Percentiles rank a stretch among this genome's conserved stretches.
Evolutionary conservation across 2,329 filamentous ascomycete species (phyloP).

Genomic region (Colletotrichum lentis): DNA sequence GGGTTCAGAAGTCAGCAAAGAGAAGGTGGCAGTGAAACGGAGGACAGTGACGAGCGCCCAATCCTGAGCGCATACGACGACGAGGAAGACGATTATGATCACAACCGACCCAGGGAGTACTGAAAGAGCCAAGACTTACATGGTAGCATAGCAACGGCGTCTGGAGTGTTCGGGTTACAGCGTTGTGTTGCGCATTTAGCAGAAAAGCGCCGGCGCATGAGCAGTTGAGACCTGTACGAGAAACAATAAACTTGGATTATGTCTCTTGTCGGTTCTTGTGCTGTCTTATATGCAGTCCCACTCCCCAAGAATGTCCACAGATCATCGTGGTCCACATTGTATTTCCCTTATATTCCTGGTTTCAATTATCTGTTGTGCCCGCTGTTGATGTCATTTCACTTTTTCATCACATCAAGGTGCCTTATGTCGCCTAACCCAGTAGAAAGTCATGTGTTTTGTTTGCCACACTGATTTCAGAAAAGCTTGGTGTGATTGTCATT

Average conservation of each 20-base stretch:
- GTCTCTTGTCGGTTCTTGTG: background rate
- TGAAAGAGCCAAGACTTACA: conserved; percentile 7
- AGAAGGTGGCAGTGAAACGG: conserved; percentile 40
- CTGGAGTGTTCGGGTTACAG: conserved; percentile 25
- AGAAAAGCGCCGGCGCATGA: background rate
- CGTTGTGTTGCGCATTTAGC: background rate
- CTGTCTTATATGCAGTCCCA: no score
- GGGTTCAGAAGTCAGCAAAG: conserved; percentile 50
- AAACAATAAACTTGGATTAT: background rate
- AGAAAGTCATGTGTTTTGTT: background rate
- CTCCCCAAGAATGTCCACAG: background rate
- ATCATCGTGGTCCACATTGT: background rate
- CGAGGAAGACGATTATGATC: conserved; percentile 40
- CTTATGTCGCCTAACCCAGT: no score
- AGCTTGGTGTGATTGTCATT: no score
- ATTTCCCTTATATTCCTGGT: background rate
- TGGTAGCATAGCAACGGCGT: conserved; percentile 43
- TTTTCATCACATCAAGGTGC: background rate
- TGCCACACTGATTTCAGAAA: background rate
- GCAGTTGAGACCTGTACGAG: background rate
- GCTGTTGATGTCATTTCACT: background rate
- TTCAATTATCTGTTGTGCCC: no score
- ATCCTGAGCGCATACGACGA: conserved; percentile 49
- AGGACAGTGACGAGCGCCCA: conserved; percentile 47
- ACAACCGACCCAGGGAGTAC: conserved; percentile 13